These are phyloP conservation scores for Penicillium olsonii DNA, from an alignment of 2,329 filamentous ascomycete species.

Conservation along the genomic window DNA sequence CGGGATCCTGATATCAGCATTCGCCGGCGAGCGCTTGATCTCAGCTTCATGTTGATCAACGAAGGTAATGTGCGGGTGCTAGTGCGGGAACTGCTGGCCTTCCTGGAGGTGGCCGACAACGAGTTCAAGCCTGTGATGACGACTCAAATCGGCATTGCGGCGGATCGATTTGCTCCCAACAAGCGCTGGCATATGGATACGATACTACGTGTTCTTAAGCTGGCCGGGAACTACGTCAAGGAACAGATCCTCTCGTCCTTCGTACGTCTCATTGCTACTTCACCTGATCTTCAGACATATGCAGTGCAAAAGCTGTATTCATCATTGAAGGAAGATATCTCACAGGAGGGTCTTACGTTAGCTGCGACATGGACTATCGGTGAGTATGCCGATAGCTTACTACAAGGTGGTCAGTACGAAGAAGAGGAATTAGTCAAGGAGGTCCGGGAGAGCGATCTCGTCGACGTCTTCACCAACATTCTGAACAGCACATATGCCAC, in stretches of 20 bases:
- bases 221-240: constrained; percentile 96
- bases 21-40: constrained; percentile 86
- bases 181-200: constrained; percentile 99
- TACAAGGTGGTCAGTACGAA: constrained; percentile 87
- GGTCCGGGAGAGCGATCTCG: constrained; percentile 84
- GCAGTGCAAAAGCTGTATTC: constrained; percentile 93
- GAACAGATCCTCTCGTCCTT: constrained; percentile 98
- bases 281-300: constrained; percentile 91
- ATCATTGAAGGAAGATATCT: constrained; percentile 92
- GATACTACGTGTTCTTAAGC: constrained; percentile 87
- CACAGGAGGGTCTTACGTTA: constrained; percentile 90
- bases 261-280: constrained; percentile 90
- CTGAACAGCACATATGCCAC: constrained; percentile 93
- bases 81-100: constrained; percentile 88
- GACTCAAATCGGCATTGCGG: constrained; percentile 94
- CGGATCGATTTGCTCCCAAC: constrained; percentile 92
- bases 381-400: constrained; percentile 89
- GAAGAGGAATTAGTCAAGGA: constrained; percentile 84
- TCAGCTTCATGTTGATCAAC: constrained; percentile 98
- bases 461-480: constrained; percentile 90
- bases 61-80: constrained; percentile 93
- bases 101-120: constrained; percentile 94
- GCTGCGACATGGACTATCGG: constrained; percentile 97
- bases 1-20: constrained; percentile 98
- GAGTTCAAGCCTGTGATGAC: constrained; percentile 99